Percentiles rank a stretch among this genome's conserved stretches.
Evolutionary conservation across 768 basidiomycete genomes (phyloP).

Genomic region (Kwoniella mangroviensis): DNA sequence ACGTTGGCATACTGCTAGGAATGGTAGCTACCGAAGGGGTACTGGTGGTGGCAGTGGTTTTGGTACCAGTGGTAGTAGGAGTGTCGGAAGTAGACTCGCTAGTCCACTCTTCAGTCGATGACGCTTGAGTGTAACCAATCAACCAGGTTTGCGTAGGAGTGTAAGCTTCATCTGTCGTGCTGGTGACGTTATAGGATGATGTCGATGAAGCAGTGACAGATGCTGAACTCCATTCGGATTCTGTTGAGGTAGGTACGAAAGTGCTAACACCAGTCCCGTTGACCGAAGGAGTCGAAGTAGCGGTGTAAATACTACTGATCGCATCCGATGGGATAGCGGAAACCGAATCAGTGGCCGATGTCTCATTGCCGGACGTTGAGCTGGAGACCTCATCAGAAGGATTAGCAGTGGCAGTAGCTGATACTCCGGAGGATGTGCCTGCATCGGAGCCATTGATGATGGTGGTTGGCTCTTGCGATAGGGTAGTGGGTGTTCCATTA

Average conservation of each 20-base stretch:
- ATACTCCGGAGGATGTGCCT: neutral
- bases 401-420: conserved; percentile 3
- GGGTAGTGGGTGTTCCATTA: neutral
- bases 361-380: neutral
- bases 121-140: conserved; percentile 36
- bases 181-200: conserved; percentile 12
- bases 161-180: conserved; percentile 34
- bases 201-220: conserved; percentile 14
- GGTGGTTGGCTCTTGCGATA: neutral
- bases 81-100: conserved; percentile 9
- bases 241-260: conserved; percentile 23
- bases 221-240: conserved; percentile 15
- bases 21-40: conserved; percentile 52
- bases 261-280: conserved; percentile 30
- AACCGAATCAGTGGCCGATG: neutral
- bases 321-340: conserved; percentile 13
- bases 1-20: conserved; percentile 53
- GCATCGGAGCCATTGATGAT: neutral
- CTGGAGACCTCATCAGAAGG: neutral
- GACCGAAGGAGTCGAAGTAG: conserved; percentile 29
- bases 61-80: conserved; percentile 16
- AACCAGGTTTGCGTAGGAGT: conserved; percentile 47
- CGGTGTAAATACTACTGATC: conserved; percentile 16
- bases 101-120: conserved; percentile 15
- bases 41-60: conserved; percentile 21